These are phyloP conservation scores for Colletotrichum aenigma DNA, from an alignment of 2,329 filamentous ascomycete genomes.

Conservation along the genomic window DNA sequence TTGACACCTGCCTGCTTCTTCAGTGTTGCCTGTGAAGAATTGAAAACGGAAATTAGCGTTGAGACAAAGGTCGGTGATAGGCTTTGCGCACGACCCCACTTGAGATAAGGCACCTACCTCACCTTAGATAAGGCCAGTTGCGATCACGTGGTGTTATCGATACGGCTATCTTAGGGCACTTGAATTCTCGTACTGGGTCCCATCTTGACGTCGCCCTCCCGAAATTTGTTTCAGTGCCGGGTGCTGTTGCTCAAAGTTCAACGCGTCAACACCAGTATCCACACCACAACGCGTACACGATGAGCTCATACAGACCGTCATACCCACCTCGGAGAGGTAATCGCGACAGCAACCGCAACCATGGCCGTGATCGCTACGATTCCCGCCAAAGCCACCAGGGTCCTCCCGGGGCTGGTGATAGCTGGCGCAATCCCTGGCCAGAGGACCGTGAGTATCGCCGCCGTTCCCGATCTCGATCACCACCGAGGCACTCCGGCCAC, in stretches of 20 bases:
- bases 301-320: constrained; percentile 19
- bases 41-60: neutral
- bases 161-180: neutral
- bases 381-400: neutral
- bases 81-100: neutral
- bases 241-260: neutral
- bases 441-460: constrained; percentile 19
- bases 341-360: constrained; percentile 3
- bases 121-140: neutral
- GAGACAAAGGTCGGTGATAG: neutral
- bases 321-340: constrained; percentile 9
- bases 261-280: constrained; percentile 20
- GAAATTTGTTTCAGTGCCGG: neutral
- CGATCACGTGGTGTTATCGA: constrained; percentile 14
- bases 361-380: neutral
- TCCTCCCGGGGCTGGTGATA: constrained; percentile 1
- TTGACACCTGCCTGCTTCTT: neutral
- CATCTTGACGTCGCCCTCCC: constrained; percentile 1
- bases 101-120: neutral
- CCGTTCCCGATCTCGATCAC: constrained; percentile 1
- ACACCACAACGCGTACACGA: constrained; percentile 14
- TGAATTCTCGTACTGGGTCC: neutral
- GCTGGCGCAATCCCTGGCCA: constrained; percentile 12
- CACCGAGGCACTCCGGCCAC: neutral
- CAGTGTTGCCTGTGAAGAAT: neutral